Conservation (phyloP, 1,284 basidiomycete genomes). For the Apiotrichum sp. region DNA sequence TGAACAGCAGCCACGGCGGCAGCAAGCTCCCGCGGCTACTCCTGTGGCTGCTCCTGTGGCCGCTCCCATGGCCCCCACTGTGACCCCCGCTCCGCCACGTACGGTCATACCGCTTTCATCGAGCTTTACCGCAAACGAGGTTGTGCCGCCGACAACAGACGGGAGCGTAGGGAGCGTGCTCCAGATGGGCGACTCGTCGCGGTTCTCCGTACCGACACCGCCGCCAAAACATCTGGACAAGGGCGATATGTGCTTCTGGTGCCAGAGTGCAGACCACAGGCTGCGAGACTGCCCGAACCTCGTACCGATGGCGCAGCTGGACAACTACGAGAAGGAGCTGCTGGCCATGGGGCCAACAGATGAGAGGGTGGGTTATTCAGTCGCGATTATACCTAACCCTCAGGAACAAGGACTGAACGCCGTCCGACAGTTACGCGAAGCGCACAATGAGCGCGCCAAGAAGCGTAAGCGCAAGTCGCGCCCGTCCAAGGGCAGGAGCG, state of each 20-base stretch:
- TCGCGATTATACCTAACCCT: not conserved
- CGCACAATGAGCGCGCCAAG: not conserved
- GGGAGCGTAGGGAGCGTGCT: not conserved
- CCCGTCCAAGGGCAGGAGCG: no score
- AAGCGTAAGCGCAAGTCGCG: not conserved
- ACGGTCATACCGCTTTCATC: no score
- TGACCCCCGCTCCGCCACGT: no score
- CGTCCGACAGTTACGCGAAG: conserved; percentile 2
- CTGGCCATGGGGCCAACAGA: not conserved
- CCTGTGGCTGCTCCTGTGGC: no score
- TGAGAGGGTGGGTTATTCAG: conserved; percentile 2
- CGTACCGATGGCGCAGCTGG: not conserved
- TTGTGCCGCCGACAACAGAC: no score
- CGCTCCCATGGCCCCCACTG: no score
- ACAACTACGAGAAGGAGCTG: not conserved
- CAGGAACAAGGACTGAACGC: conserved; percentile 4
- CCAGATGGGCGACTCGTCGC: conserved; percentile 15
- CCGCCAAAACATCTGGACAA: not conserved
- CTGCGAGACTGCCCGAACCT: conserved; percentile 9
- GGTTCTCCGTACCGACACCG: not conserved
- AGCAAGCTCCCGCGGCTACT: no score
- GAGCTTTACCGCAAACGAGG: no score
- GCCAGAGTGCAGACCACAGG: conserved; percentile 1
- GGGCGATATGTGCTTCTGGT: conserved; percentile 7
- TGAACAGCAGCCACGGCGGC: no score